These are phyloP conservation scores for Murraya paniculata DNA, from an alignment of 345 rosid species.

Conservation along the genomic window DNA sequence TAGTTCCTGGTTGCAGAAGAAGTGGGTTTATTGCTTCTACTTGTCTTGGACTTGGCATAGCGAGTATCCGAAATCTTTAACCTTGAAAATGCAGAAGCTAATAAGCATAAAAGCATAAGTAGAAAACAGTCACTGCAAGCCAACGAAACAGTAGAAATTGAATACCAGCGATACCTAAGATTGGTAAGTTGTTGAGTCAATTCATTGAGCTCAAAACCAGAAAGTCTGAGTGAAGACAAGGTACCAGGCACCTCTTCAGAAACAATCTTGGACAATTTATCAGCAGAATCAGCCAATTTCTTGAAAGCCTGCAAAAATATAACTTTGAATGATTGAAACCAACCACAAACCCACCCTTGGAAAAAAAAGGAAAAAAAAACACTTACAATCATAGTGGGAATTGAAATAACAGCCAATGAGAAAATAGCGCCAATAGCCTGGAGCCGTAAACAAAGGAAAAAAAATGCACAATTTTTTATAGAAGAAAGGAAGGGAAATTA, in stretches of 20 bases:
- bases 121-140: background rate
- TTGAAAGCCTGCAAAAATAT: slow-evolving; percentile 24
- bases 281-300: slow-evolving; percentile 24
- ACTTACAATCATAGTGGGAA: slow-evolving; percentile 34
- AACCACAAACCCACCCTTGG: background rate
- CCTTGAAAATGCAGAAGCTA: slow-evolving; percentile 10
- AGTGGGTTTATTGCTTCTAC: slow-evolving; percentile 17
- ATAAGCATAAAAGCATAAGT: background rate
- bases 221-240: slow-evolving; percentile 35
- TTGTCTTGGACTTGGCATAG: background rate
- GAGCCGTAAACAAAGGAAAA: background rate
- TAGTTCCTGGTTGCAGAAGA: background rate
- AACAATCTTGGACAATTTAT: slow-evolving; percentile 23
- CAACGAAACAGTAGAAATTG: background rate
- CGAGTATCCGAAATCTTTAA: slow-evolving; percentile 22
- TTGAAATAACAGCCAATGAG: slow-evolving; percentile 24
- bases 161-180: slow-evolving; percentile 14
- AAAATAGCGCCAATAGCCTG: slow-evolving; percentile 29
- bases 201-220: slow-evolving; percentile 31
- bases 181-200: slow-evolving; percentile 31
- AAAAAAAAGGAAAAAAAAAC: background rate
- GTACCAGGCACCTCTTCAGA: slow-evolving; percentile 38
- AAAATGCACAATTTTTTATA: too few relatives aligned
- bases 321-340: background rate
- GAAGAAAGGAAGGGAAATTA: background rate